phyloP scores from a whole-genome alignment of 352 stramenopile species.

The Globisporangium irregulare region DNA sequence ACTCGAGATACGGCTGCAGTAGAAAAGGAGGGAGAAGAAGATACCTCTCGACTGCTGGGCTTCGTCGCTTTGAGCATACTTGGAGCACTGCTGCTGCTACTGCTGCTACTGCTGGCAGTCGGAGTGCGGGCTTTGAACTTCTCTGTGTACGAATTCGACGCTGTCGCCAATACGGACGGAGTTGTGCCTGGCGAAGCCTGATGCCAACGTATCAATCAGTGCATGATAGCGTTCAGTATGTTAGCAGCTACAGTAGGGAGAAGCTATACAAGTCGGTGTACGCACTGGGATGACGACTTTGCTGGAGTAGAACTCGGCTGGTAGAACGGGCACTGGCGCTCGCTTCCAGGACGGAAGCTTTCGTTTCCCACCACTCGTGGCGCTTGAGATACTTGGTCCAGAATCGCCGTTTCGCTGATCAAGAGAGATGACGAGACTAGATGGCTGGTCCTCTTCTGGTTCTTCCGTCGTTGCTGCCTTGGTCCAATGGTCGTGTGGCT shows the following conservation, averaged over 20 bases:
- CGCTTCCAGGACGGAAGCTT: constrained; percentile 56
- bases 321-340: constrained; percentile 52
- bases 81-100: not conserved
- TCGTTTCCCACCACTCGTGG: constrained; percentile 13
- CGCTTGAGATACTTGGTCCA: not conserved
- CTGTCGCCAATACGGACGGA: not conserved
- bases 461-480: not conserved
- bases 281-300: constrained; percentile 50
- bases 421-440: not conserved
- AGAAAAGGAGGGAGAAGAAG: not conserved
- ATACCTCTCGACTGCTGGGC: constrained; percentile 6
- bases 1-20: constrained; percentile 10
- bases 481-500: not conserved
- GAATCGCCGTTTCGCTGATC: not conserved
- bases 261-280: too few species aligned
- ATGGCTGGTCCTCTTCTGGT: not conserved
- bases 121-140: constrained; percentile 25
- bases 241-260: not conserved
- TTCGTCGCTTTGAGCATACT: not conserved
- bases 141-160: constrained; percentile 30
- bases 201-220: constrained; percentile 3
- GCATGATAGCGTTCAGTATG: not conserved
- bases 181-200: not conserved
- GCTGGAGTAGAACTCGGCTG: constrained; percentile 42
- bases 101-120: not conserved